phyloP scores from a whole-genome alignment of 169 alveolate species.

The Neospora caninum region DNA sequence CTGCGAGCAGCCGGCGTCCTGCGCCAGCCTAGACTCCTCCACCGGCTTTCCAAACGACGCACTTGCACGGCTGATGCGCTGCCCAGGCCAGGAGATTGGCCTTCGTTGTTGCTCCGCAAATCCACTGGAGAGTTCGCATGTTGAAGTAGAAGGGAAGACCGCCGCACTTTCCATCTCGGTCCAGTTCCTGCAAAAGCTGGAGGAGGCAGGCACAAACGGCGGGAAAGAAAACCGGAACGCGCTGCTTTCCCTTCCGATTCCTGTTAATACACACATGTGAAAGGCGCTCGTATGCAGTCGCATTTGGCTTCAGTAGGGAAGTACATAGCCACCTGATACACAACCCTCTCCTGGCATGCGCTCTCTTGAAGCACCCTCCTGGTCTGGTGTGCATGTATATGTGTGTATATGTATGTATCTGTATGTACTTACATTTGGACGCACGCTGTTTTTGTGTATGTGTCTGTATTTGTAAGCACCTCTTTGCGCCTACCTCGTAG shows the following conservation, averaged over 20 bases:
- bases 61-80: constrained; percentile 72
- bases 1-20: too few species aligned
- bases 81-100: constrained; percentile 81
- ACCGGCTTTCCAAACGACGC: neutral
- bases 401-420: neutral
- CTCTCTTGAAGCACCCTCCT: too few species aligned
- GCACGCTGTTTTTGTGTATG: neutral
- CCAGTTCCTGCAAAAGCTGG: constrained; percentile 79
- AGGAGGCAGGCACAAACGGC: constrained; percentile 23
- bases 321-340: neutral
- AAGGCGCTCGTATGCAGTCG: neutral
- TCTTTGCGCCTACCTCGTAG: neutral
- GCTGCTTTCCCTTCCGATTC: neutral
- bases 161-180: constrained; percentile 76
- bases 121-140: constrained; percentile 74
- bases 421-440: neutral
- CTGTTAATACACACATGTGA: neutral
- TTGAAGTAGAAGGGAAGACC: constrained; percentile 87
- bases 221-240: neutral
- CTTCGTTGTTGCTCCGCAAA: constrained; percentile 85
- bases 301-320: neutral
- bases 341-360: neutral
- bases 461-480: neutral
- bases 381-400: too few species aligned
- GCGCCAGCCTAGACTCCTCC: too few species aligned